phyloP scores from a whole-genome alignment of 2,329 filamentous ascomycete species.

The Fusarium caatingaense region DNA sequence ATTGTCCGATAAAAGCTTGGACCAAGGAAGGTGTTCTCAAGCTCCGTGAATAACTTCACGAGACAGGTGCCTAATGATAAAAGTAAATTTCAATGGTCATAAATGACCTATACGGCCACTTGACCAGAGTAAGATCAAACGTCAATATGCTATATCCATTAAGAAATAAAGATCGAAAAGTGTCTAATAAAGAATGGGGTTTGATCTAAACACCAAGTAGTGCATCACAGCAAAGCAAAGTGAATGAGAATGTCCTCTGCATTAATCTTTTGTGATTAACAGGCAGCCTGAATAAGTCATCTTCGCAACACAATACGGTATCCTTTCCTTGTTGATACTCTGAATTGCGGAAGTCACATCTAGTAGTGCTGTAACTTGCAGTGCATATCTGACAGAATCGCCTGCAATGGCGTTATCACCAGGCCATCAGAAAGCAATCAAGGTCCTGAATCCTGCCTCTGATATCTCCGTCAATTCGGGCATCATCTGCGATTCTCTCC shows the following conservation, averaged over 20 bases:
- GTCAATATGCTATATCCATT: not conserved
- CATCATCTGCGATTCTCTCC: not conserved
- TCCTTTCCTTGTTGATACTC: not conserved
- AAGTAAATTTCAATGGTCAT: not conserved
- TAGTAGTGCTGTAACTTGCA: slow-evolving; percentile 5
- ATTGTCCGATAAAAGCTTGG: slow-evolving; percentile 5
- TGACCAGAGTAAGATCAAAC: not conserved
- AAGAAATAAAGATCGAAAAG: not conserved
- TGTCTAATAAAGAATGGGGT: not conserved
- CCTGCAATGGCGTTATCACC: slow-evolving; percentile 8
- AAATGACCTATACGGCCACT: not conserved
- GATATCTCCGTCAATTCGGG: not conserved
- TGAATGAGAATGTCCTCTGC: not conserved
- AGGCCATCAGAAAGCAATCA: not conserved
- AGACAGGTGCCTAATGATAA: not conserved
- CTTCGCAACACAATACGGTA: not conserved
- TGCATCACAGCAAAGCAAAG: not conserved
- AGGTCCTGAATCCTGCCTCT: not conserved
- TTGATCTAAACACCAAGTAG: slow-evolving; percentile 8
- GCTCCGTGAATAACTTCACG: not conserved
- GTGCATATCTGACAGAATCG: slow-evolving; percentile 2
- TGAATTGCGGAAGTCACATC: slow-evolving; percentile 15
- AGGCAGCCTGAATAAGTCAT: not conserved
- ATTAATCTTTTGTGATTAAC: not conserved
- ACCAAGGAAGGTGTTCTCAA: not conserved